Conservation (phyloP, 176 grass and related monocot genomes). For the Ampelocalamus luodianensis region DNA sequence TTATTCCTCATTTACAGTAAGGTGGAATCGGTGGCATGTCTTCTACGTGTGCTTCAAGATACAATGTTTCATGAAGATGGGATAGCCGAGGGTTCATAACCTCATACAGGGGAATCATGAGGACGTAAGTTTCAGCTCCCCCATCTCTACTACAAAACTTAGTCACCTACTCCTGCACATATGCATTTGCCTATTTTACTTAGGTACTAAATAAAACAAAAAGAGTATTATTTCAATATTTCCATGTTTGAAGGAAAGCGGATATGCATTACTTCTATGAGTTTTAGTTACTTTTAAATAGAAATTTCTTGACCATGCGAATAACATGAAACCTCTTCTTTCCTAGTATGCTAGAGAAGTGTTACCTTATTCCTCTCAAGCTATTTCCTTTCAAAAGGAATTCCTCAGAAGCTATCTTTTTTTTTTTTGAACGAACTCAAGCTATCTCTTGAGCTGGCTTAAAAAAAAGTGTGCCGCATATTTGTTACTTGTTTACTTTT, state of each 20-base stretch:
- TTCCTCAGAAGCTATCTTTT: background rate
- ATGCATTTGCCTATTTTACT: background rate
- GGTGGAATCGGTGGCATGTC: constrained; percentile 6
- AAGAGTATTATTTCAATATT: background rate
- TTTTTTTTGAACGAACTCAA: background rate
- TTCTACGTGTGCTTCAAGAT: constrained; percentile 4
- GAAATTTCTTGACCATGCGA: background rate
- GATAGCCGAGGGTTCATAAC: background rate
- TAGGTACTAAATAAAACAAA: background rate
- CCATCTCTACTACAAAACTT: background rate
- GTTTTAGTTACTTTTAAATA: background rate
- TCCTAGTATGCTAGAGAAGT: background rate
- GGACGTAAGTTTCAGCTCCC: constrained; percentile 33
- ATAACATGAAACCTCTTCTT: constrained; percentile 3
- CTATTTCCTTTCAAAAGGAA: background rate
- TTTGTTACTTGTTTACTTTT: background rate
- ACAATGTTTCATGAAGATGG: constrained; percentile 35
- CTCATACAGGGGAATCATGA: constrained; percentile 2
- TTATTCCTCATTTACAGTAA: constrained; percentile 26
- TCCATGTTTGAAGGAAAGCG: background rate
- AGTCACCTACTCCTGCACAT: background rate
- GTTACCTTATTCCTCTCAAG: background rate
- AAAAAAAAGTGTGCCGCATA: background rate
- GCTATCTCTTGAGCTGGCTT: background rate
- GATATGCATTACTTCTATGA: background rate